Evolutionary conservation across 768 basidiomycete species (phyloP).

Genomic region (Amanita rubescens): DNA sequence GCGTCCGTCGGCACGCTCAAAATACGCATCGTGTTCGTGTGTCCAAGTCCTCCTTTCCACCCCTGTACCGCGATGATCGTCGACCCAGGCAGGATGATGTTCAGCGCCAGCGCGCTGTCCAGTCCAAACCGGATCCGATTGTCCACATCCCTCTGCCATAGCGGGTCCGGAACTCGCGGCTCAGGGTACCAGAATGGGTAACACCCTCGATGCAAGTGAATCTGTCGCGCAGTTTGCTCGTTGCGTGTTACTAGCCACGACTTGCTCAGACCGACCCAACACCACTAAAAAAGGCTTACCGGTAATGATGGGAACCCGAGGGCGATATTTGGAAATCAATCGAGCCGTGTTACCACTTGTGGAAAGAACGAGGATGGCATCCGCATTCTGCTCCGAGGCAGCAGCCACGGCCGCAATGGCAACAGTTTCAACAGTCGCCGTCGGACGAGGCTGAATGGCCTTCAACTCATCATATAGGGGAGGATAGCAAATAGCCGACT

Average conservation of each 20-base stretch:
- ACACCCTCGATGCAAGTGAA: slow-evolving; percentile 93
- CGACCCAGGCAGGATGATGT: slow-evolving; percentile 81
- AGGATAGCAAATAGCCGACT: slow-evolving; percentile 91
- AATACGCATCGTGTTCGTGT: slow-evolving; percentile 87
- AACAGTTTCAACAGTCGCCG: slow-evolving; percentile 91
- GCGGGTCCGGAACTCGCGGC: slow-evolving; percentile 77
- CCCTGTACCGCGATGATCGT: slow-evolving; percentile 95
- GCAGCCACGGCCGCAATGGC: slow-evolving; percentile 96
- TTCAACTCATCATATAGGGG: slow-evolving; percentile 89
- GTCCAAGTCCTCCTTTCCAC: slow-evolving; percentile 98
- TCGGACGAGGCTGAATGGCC: slow-evolving; percentile 74
- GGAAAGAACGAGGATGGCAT: slow-evolving; percentile 92
- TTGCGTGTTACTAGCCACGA: slow-evolving; percentile 80
- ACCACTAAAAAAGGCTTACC: slow-evolving; percentile 39
- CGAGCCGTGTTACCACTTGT: slow-evolving; percentile 96
- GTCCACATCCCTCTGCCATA: slow-evolving; percentile 98
- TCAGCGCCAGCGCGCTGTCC: slow-evolving; percentile 72
- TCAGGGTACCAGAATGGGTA: slow-evolving; percentile 97
- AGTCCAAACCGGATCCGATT: slow-evolving; percentile 88
- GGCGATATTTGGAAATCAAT: slow-evolving; percentile 94
- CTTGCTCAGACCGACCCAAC: neutral
- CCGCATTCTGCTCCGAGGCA: slow-evolving; percentile 89
- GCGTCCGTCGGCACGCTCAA: slow-evolving; percentile 75
- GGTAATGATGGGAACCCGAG: slow-evolving; percentile 88
- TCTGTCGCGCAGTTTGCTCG: slow-evolving; percentile 91